Evolutionary conservation across 805 yeast species (phyloP).

Genomic region (Zygosaccharomyces kombuchaensis): DNA sequence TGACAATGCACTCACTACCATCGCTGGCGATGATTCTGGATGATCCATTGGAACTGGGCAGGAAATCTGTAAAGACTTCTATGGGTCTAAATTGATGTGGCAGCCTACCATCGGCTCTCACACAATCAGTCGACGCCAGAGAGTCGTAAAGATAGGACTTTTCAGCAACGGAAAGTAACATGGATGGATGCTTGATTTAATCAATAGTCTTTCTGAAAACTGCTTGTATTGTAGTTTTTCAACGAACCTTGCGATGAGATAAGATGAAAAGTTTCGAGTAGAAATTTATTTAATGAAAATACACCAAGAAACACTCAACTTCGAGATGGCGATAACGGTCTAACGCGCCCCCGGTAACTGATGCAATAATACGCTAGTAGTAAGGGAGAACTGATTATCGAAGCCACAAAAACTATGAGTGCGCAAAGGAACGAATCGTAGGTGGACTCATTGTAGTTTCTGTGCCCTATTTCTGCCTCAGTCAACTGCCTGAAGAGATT

Average conservation of each 20-base stretch:
- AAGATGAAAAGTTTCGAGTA: constrained; percentile 1
- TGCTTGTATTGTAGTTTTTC: background rate
- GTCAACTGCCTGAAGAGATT: constrained; percentile 9
- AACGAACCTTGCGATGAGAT: background rate
- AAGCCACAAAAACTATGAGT: background rate
- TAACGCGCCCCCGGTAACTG: background rate
- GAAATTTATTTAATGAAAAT: background rate
- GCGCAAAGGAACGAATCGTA: background rate
- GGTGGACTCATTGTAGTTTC: constrained; percentile 16
- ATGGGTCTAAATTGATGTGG: constrained; percentile 77
- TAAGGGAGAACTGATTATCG: background rate
- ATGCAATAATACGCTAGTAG: constrained; percentile 2
- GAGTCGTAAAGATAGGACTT: constrained; percentile 74
- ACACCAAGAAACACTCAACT: no score
- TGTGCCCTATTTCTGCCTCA: constrained; percentile 14
- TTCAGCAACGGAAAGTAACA: constrained; percentile 74
- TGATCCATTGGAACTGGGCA: constrained; percentile 89
- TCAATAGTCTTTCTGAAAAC: background rate
- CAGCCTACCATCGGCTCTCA: constrained; percentile 83
- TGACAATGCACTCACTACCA: constrained; percentile 90
- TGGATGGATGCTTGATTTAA: constrained; percentile 21
- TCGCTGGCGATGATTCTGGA: constrained; percentile 81
- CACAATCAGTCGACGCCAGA: constrained; percentile 50
- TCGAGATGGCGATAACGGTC: background rate
- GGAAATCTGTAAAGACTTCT: constrained; percentile 73